Conservation (phyloP, 805 yeast genomes). For the Lipomyces spencermartinsiae region DNA sequence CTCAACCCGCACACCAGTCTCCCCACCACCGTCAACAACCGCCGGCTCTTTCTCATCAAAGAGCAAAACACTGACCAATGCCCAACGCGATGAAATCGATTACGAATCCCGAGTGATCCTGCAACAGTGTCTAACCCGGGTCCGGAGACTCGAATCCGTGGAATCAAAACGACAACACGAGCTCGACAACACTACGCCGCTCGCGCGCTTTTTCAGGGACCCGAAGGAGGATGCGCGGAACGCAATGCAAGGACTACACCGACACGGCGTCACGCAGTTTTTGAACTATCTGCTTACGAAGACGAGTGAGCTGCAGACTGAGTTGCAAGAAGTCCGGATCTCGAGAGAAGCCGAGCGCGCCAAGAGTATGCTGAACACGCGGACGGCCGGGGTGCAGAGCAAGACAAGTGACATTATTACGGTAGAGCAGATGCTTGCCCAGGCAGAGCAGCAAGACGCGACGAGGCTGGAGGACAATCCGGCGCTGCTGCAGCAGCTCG, state of each 20-base stretch:
- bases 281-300: conserved; percentile 45
- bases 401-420: conserved; percentile 1
- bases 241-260: conserved; percentile 44
- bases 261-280: conserved; percentile 48
- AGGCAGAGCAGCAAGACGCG: conserved; percentile 6
- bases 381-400: conserved; percentile 5
- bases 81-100: conserved; percentile 50
- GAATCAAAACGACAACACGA: conserved; percentile 31
- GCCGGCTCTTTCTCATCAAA: background rate
- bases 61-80: conserved; percentile 42
- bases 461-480: conserved; percentile 12
- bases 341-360: conserved; percentile 43
- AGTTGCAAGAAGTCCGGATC: conserved; percentile 47
- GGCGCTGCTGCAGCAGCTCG: conserved; percentile 43
- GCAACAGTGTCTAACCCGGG: conserved; percentile 45
- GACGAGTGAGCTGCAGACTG: conserved; percentile 45
- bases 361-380: conserved; percentile 31
- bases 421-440: conserved; percentile 10
- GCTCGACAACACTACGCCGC: background rate
- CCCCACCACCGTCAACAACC: background rate
- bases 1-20: conserved; percentile 21
- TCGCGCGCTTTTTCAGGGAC: conserved; percentile 7
- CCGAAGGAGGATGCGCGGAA: conserved; percentile 6
- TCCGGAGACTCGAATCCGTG: conserved; percentile 42
- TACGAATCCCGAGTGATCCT: conserved; percentile 47